A percentile compares a stretch with the other conserved stretches of the same genome.
These are phyloP conservation scores for Glomus cerebriforme DNA, from an alignment of 192 early-diverging fungal genomes.

Conservation along the genomic window DNA sequence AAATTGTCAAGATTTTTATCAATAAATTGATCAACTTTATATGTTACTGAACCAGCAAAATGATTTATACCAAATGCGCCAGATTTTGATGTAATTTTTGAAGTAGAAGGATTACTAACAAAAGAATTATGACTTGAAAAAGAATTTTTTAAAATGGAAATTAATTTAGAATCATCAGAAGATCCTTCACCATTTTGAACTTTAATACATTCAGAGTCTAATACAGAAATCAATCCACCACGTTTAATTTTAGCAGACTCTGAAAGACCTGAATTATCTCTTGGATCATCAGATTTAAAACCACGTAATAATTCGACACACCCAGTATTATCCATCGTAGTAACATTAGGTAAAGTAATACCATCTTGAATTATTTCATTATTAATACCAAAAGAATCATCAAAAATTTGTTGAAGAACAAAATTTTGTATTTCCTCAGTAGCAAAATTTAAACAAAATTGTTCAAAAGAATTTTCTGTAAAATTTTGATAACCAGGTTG, in stretches of 20 bases:
- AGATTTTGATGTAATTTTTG: slow-evolving; percentile 33
- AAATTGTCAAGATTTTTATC: slow-evolving; percentile 75
- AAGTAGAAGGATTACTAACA: slow-evolving; percentile 40
- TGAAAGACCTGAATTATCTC: not conserved
- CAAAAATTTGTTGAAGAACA: slow-evolving; percentile 56
- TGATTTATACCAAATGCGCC: slow-evolving; percentile 75
- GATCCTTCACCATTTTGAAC: slow-evolving; percentile 47
- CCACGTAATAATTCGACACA: slow-evolving; percentile 59
- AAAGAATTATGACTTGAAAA: slow-evolving; percentile 43
- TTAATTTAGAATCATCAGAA: slow-evolving; percentile 51
- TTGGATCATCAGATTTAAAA: not conserved
- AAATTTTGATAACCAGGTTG: slow-evolving; percentile 70
- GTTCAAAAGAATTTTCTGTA: slow-evolving; percentile 62
- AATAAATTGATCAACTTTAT: slow-evolving; percentile 77
- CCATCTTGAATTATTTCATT: slow-evolving; percentile 54
- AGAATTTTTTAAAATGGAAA: slow-evolving; percentile 40
- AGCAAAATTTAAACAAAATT: slow-evolving; percentile 69
- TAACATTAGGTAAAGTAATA: slow-evolving; percentile 55
- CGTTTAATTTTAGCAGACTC: slow-evolving; percentile 22
- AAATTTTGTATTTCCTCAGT: slow-evolving; percentile 72
- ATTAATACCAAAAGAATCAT: slow-evolving; percentile 49
- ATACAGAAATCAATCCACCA: slow-evolving; percentile 47
- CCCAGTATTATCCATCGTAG: slow-evolving; percentile 51
- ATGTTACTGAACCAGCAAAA: slow-evolving; percentile 70
- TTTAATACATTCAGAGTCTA: slow-evolving; percentile 50